A percentile compares a stretch with the other conserved stretches of the same genome.
These are phyloP conservation scores for Erythrobasidium yunnanense DNA, from an alignment of 768 basidiomycete genomes.

Conservation along the genomic window DNA sequence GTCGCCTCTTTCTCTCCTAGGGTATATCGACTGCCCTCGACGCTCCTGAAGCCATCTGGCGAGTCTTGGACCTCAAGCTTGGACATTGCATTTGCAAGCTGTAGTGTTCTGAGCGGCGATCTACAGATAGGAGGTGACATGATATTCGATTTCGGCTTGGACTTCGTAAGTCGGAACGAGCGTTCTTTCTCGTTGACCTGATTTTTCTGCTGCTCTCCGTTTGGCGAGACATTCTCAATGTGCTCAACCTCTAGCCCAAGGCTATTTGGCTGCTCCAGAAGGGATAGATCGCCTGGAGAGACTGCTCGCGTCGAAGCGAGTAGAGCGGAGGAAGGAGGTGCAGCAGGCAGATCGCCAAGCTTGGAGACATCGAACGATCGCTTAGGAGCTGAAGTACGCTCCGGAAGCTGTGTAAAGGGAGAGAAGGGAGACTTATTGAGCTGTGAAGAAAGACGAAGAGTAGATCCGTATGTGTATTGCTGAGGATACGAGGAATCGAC, in stretches of 20 bases:
- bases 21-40: slow-evolving; percentile 5
- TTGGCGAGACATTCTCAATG: background rate
- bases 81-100: background rate
- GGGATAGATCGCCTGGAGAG: background rate
- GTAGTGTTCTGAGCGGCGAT: slow-evolving; percentile 1
- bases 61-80: background rate
- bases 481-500: too few species aligned
- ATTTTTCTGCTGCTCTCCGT: background rate
- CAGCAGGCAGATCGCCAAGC: background rate
- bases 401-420: slow-evolving; percentile 3
- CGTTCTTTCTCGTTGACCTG: background rate
- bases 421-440: background rate
- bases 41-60: slow-evolving; percentile 1
- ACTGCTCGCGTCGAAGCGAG: background rate
- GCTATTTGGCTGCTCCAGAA: background rate
- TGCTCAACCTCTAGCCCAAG: slow-evolving; percentile 18
- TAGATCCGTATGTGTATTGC: too few species aligned
- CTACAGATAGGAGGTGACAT: slow-evolving; percentile 12
- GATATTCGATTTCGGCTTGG: background rate
- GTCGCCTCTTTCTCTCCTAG: slow-evolving; percentile 14
- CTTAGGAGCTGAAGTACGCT: slow-evolving; percentile 1
- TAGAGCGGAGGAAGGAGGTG: background rate
- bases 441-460: too few species aligned
- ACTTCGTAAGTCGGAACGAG: too few species aligned
- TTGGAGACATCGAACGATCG: background rate